Conservation (phyloP, 2,329 filamentous ascomycete genomes). For the Aspergillus tubingensis region DNA sequence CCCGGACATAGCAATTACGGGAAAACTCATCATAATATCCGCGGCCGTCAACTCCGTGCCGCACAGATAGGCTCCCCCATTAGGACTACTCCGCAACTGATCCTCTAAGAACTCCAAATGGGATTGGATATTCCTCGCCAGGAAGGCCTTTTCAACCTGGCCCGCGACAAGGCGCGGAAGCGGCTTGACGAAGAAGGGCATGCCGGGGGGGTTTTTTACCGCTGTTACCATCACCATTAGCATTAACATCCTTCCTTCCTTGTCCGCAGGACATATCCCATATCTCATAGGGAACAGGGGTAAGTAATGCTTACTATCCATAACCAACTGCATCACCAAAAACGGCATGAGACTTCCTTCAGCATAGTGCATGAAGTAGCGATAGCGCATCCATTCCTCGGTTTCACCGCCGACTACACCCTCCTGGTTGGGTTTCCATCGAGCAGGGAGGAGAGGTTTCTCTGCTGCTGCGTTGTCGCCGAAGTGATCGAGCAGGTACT, state of each 20-base stretch:
- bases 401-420: conserved; percentile 59
- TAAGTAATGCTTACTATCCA: conserved; percentile 45
- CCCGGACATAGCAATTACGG: conserved; percentile 41
- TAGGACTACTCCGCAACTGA: conserved; percentile 47
- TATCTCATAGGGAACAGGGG: too few species aligned
- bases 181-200: conserved; percentile 70
- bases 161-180: conserved; percentile 59
- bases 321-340: conserved; percentile 65
- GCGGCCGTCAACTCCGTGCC: conserved; percentile 47
- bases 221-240: conserved; percentile 25
- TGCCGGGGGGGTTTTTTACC: conserved; percentile 52
- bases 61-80: conserved; percentile 43
- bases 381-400: conserved; percentile 62
- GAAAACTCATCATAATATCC: conserved; percentile 52
- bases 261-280: neutral
- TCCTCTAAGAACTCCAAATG: conserved; percentile 49
- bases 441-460: conserved; percentile 51
- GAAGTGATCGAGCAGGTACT: conserved; percentile 76
- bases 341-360: conserved; percentile 82
- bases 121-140: conserved; percentile 43
- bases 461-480: conserved; percentile 32
- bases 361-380: conserved; percentile 77
- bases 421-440: conserved; percentile 55
- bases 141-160: conserved; percentile 43
- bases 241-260: neutral